Evolutionary conservation across 768 basidiomycete species (phyloP), one percentile per base, ranked within the genome.

Genomic region (Suillus paluster): DNA sequence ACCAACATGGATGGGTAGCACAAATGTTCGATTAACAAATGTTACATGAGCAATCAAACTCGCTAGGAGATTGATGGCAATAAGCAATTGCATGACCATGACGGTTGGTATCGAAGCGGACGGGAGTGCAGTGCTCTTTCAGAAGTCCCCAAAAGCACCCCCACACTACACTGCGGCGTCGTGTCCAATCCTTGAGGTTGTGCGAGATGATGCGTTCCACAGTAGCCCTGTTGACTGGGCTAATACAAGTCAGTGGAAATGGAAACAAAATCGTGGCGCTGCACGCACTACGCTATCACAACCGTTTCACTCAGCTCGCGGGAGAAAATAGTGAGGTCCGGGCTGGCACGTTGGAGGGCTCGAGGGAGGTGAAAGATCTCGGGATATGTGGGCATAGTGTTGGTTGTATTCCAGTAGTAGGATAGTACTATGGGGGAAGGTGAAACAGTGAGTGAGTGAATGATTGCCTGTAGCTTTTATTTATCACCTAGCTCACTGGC

Each of bases 31-130:
- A n/a, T n/a, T n/a, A n/a, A n/a, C n/a, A n/a, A n/a, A n/a, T n/a
- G n/a, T n/a, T 57, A 57, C 56, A 19, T n/a, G 36, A 57, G 23
- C 41, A 57, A 9, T 38, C 56, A 57, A 36, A 57, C 27, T 44
- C 8, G 27, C 14, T 15, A 57, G 17, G 17, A 25, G 15, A 27
- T 17, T 39, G 41, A 30, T 57, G 56, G 56, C 56, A 42, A 12
- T 41, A 15, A 6, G 41, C 38, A 14, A 23, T 41, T 34, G 36
- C 9, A 44, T 57, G 56, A 15, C 56, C 56, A 42, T 34, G 15
- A n/a, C 17, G 5, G 17, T 39, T 39, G 21, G 15, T 25, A 4
- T 15, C 39, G 17, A 57, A 57, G 4, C 38, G n/a, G n/a, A 44
- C 41, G 8, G 56, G 56, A 10, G 34, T 36, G 34, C n/a, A 19